phyloP scores from a whole-genome alignment of 257 asterid genomes.

The Nicotiana benthamiana region DNA sequence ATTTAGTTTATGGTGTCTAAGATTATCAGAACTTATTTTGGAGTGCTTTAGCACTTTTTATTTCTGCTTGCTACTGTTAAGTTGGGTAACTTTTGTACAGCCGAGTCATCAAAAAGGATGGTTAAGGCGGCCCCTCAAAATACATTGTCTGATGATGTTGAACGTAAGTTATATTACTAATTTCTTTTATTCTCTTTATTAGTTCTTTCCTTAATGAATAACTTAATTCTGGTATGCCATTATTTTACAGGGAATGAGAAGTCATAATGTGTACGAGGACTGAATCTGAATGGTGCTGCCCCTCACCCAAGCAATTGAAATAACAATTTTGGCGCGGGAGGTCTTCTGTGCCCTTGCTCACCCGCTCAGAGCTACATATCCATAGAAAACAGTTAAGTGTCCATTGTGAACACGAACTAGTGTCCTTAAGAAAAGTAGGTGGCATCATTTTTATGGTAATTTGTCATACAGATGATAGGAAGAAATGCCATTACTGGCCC shows the following conservation, averaged over 20 bases:
- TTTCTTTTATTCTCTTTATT: neutral
- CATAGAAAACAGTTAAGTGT: neutral
- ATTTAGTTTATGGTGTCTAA: neutral
- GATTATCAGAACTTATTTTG: neutral
- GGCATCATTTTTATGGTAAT: neutral
- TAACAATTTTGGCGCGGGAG: neutral
- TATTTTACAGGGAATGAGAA: constrained; percentile 35
- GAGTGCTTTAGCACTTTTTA: neutral
- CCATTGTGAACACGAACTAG: neutral
- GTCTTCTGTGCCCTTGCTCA: neutral
- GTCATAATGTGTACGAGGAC: constrained; percentile 13
- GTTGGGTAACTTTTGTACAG: constrained; percentile 31
- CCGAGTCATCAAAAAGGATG: constrained; percentile 37
- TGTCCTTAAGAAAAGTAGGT: neutral
- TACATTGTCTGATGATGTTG: constrained; percentile 15
- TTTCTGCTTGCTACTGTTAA: neutral
- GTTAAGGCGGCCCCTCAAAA: constrained; percentile 33
- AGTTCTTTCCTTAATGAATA: neutral
- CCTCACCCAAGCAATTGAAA: neutral
- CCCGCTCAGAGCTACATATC: neutral
- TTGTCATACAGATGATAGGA: neutral
- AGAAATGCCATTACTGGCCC: neutral
- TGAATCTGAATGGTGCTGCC: neutral
- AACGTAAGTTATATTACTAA: constrained; percentile 31
- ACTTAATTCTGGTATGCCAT: constrained; percentile 5